Evolutionary conservation across 306 rosid genomes (phyloP), one percentile per base, ranked within the genome.

Genomic region (Vicia faba): DNA sequence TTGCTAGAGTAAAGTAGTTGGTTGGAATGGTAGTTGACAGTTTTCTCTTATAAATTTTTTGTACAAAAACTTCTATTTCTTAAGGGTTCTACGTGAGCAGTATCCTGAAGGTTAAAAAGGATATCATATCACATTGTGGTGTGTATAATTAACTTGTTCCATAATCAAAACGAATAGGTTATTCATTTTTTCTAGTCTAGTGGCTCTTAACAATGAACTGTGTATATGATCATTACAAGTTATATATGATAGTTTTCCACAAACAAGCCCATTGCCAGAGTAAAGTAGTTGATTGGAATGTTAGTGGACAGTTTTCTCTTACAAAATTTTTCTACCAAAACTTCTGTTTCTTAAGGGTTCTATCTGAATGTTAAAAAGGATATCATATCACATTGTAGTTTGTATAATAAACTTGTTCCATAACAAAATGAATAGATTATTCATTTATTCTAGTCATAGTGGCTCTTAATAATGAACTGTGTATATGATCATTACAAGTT

Each of bases 1-100:
- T 54, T 68, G 50, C 28, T 28, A 45, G 68, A n/a, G 49, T 46
- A 61, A 29, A 69, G 56, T 43, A 41, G 54, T 63, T 63, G 68
- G n/a, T n/a, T 25, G 5, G 15, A 11, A 40, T 63, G 40, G 7
- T 16, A 28, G 35, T 48, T 36, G 28, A 45, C 5, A 31, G 36
- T 31, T 58, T 57, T 39, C 40, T 40, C 11, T 28, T 39, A 50
- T 20, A 10, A 12, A 11, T 1, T 7, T 7, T 28, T 56, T 26
- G 7, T 56, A 26, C 31, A 25, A 16, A 41, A 11, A 63, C 35
- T 43, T 57, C 23, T 25, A 12, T 51, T 51, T 73, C 46, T 12
- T 1, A 16, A 53, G 64, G 39, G 26, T 39, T 29, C 18, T 14
- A 36, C 49, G 18, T 7, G 8, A 29, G 43, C 16, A 11, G 20